Conservation (phyloP, 441 rosid species). For the Mallotus japonicus region DNA sequence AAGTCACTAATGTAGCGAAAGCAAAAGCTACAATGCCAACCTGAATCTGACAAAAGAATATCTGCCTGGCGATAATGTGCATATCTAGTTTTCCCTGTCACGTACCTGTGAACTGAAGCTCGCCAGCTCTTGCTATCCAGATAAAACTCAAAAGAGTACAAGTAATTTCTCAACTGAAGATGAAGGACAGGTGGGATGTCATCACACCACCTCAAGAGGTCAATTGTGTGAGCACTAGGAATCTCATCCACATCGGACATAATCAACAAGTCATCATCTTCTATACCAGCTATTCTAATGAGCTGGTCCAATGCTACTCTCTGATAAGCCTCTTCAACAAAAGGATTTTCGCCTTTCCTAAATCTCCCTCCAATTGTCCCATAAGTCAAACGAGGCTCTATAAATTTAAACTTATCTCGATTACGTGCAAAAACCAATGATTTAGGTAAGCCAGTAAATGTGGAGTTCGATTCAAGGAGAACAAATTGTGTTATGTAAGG, state of each 20-base stretch:
- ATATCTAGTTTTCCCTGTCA: conserved; percentile 58
- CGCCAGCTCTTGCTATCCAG: conserved; percentile 86
- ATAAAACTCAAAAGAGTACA: conserved; percentile 75
- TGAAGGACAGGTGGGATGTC: conserved; percentile 67
- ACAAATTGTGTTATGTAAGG: conserved; percentile 82
- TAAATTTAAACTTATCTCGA: conserved; percentile 53
- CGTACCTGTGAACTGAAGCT: conserved; percentile 71
- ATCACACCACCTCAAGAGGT: conserved; percentile 89
- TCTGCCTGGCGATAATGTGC: conserved; percentile 81
- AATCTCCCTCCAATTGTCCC: conserved; percentile 83
- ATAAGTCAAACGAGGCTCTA: conserved; percentile 74
- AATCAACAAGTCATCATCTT: conserved; percentile 84
- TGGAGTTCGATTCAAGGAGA: conserved; percentile 88
- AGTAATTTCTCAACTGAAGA: conserved; percentile 69
- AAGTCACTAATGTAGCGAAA: conserved; percentile 70
- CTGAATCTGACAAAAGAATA: conserved; percentile 62
- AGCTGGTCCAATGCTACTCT: conserved; percentile 78
- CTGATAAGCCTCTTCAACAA: conserved; percentile 84
- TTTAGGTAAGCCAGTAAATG: conserved; percentile 72
- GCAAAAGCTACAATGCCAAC: conserved; percentile 98
- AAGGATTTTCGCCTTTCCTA: conserved; percentile 79
- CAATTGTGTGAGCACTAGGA: conserved; percentile 84
- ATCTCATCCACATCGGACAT: conserved; percentile 98
- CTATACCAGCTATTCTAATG: conserved; percentile 70
- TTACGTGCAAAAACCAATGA: conserved; percentile 56